phyloP scores from a whole-genome alignment of 257 asterid genomes.

The Anisodus tanguticus region DNA sequence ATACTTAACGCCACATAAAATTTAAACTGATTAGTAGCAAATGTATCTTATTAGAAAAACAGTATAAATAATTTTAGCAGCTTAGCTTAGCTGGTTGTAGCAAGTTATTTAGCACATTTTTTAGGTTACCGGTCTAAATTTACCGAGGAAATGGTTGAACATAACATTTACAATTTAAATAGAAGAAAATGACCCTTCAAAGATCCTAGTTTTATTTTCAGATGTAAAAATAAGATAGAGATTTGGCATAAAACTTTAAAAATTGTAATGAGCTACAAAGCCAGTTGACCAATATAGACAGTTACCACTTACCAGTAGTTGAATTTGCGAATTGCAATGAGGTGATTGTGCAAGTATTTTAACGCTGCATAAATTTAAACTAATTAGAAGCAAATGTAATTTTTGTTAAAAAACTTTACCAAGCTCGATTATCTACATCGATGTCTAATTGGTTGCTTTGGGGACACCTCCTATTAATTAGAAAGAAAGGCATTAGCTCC shows the following conservation, averaged over 20 bases:
- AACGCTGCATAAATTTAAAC: neutral
- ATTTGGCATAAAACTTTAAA: neutral
- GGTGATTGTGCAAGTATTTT: neutral
- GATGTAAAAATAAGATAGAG: neutral
- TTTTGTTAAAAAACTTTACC: neutral
- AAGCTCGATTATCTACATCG: neutral
- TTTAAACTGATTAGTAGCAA: neutral
- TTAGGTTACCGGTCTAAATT: neutral
- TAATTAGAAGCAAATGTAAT: neutral
- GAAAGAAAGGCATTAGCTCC: neutral
- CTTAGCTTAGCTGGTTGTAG: neutral
- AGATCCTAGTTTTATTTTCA: neutral
- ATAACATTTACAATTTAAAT: neutral
- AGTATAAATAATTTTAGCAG: neutral
- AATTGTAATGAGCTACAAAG: neutral
- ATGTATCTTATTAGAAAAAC: no score
- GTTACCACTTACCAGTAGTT: neutral
- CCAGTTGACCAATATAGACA: neutral
- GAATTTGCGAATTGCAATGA: neutral
- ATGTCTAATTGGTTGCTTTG: conserved; percentile 5
- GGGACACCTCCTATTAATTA: neutral
- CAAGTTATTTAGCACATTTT: neutral
- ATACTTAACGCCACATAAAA: no score
- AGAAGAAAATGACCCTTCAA: neutral
- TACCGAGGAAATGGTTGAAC: neutral